Evolutionary conservation across 306 rosid genomes (phyloP).

Genomic region (Trifolium fragiferum): DNA sequence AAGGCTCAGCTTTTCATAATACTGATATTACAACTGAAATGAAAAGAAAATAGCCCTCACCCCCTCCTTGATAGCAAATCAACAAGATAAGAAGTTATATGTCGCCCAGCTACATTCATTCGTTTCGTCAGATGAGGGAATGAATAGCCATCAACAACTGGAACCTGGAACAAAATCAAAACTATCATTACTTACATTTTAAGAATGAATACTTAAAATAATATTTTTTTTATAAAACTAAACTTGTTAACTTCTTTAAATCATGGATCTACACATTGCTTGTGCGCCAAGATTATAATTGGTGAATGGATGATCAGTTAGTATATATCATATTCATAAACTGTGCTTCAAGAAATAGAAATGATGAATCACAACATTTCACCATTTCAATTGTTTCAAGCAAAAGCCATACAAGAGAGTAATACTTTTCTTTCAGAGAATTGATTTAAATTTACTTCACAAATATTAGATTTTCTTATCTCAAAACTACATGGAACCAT

Average conservation of each 20-base stretch:
- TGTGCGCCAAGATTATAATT: background rate
- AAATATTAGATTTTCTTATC: conserved; percentile 26
- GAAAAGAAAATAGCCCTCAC: conserved; percentile 57
- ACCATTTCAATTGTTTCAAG: conserved; percentile 18
- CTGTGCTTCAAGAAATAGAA: background rate
- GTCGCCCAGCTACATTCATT: conserved; percentile 99
- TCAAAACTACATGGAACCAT: conserved; percentile 26
- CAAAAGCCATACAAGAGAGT: conserved; percentile 11
- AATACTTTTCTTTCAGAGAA: conserved; percentile 26
- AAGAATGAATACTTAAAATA: conserved; percentile 23
- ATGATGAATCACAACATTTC: conserved; percentile 26
- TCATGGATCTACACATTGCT: conserved; percentile 16
- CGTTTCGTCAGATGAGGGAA: conserved; percentile 98
- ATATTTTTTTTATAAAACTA: background rate
- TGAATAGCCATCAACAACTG: conserved; percentile 98
- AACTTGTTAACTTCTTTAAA: conserved; percentile 33
- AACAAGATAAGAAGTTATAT: conserved; percentile 95
- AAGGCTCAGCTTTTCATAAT: conserved; percentile 23
- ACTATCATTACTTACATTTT: conserved; percentile 33
- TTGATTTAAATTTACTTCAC: conserved; percentile 18
- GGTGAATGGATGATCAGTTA: background rate
- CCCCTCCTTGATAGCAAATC: conserved; percentile 98
- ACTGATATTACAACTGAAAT: conserved; percentile 35
- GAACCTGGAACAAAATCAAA: conserved; percentile 68
- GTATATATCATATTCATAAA: conserved; percentile 14